Percentiles rank a stretch among this genome's conserved stretches.
phyloP scores from a whole-genome alignment of 2,329 filamentous ascomycete species.

The Juglanconis juglandina region DNA sequence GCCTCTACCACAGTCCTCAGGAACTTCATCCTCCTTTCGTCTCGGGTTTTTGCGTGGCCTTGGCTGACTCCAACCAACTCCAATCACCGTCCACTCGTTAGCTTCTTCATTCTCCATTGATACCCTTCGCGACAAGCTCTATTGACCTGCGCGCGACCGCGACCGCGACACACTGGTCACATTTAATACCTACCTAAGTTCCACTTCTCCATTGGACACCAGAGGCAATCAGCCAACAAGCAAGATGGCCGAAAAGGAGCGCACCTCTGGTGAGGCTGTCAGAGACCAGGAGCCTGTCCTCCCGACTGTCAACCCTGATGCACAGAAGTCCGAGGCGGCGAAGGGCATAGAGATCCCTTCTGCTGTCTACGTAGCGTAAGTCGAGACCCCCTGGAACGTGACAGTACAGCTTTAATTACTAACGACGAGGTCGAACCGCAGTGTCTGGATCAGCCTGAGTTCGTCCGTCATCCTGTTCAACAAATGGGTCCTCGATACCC shows the following conservation, averaged over 20 bases:
- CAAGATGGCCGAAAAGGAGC: slow-evolving; percentile 73
- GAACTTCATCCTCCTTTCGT: neutral
- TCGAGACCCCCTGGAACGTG: slow-evolving; percentile 19
- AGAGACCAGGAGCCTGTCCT: slow-evolving; percentile 62
- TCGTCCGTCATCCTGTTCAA: slow-evolving; percentile 98
- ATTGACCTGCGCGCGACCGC: neutral
- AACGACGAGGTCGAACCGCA: slow-evolving; percentile 35
- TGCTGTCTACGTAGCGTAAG: slow-evolving; percentile 76
- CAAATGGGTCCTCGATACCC: slow-evolving; percentile 92
- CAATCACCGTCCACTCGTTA: slow-evolving; percentile 15
- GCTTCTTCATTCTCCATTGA: slow-evolving; percentile 1
- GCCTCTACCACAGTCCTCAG: neutral
- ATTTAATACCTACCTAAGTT: neutral
- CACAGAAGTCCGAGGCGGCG: slow-evolving; percentile 66
- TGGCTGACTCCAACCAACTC: neutral
- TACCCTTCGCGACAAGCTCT: neutral
- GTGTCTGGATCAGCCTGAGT: slow-evolving; percentile 87
- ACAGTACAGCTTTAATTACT: slow-evolving; percentile 4
- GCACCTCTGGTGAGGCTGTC: slow-evolving; percentile 73
- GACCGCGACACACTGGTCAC: slow-evolving; percentile 1
- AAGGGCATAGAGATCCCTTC: slow-evolving; percentile 66
- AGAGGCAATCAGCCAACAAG: neutral
- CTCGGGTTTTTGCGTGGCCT: slow-evolving; percentile 6
- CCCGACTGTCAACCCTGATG: slow-evolving; percentile 74
- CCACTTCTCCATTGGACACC: neutral